Evolutionary conservation across 148 eudicot genomes (phyloP).

Genomic region (Heliosperma pusillum): DNA sequence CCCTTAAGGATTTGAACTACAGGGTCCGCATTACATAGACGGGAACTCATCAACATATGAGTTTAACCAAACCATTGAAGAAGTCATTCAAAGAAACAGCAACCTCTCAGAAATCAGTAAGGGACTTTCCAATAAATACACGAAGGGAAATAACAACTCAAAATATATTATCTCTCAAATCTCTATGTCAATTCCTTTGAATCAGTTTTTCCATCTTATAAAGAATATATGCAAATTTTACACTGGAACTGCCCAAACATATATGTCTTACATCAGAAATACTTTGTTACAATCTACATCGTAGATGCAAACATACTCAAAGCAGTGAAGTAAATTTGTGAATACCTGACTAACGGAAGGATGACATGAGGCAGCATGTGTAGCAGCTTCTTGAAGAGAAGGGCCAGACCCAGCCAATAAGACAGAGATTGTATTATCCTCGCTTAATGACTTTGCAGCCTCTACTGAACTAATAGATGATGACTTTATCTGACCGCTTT

Average conservation of each 20-base stretch:
- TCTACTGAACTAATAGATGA: conserved; percentile 69
- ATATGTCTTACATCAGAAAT: too few relatives aligned
- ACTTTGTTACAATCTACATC: neutral
- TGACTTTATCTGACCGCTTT: conserved; percentile 65
- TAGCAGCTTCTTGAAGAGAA: conserved; percentile 80
- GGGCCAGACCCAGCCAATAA: conserved; percentile 90
- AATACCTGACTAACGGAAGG: conserved; percentile 73
- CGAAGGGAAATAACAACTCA: too few relatives aligned
- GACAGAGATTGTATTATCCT: conserved; percentile 63
- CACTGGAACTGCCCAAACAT: too few relatives aligned
- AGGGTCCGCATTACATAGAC: neutral
- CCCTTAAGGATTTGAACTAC: too few relatives aligned
- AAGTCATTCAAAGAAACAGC: too few relatives aligned
- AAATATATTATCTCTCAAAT: too few relatives aligned
- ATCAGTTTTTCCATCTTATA: too few relatives aligned
- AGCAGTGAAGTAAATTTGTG: conserved; percentile 1
- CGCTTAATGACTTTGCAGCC: conserved; percentile 64
- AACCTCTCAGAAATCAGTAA: too few relatives aligned
- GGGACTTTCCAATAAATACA: too few relatives aligned
- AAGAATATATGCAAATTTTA: too few relatives aligned
- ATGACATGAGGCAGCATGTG: conserved; percentile 78
- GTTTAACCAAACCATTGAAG: neutral
- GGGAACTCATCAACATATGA: neutral
- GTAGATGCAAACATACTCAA: neutral
- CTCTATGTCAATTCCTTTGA: too few relatives aligned